These are phyloP conservation scores for Gillenia trifoliata DNA, from an alignment of 306 rosid genomes.

Conservation along the genomic window DNA sequence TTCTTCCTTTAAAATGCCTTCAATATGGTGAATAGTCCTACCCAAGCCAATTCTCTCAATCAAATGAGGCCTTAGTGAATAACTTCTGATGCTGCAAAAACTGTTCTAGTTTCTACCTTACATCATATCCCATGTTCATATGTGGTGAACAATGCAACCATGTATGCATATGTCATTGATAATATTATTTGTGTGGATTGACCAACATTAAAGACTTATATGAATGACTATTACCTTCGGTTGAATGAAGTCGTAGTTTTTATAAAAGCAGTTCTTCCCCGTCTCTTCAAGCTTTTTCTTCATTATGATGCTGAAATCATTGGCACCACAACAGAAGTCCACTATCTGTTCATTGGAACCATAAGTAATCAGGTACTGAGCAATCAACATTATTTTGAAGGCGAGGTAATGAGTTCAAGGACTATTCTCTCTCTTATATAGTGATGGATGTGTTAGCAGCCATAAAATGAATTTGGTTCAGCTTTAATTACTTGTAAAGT, in stretches of 20 bases:
- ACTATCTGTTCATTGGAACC: conserved; percentile 61
- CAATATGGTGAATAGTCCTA: too few relatives aligned
- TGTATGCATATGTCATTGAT: background rate
- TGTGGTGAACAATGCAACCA: background rate
- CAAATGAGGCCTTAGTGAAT: too few relatives aligned
- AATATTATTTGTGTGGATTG: background rate
- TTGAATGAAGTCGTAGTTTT: conserved; percentile 75
- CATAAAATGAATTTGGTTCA: too few relatives aligned
- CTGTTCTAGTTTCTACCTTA: background rate
- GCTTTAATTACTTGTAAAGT: too few relatives aligned
- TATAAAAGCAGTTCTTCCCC: conserved; percentile 68
- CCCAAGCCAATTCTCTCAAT: too few relatives aligned
- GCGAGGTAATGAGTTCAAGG: too few relatives aligned
- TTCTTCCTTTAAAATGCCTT: too few relatives aligned
- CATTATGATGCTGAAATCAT: conserved; percentile 82
- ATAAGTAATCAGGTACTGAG: conserved; percentile 24
- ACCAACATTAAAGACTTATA: conserved; percentile 8
- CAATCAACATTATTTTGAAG: background rate
- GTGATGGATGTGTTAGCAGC: too few relatives aligned
- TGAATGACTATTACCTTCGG: conserved; percentile 52
- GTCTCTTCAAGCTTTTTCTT: conserved; percentile 74
- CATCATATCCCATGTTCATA: background rate
- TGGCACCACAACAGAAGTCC: conserved; percentile 96
- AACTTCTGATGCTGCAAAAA: background rate
- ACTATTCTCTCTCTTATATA: too few relatives aligned